These are phyloP conservation scores for Pluteus cervinus DNA, from an alignment of 768 basidiomycete species.

Conservation along the genomic window DNA sequence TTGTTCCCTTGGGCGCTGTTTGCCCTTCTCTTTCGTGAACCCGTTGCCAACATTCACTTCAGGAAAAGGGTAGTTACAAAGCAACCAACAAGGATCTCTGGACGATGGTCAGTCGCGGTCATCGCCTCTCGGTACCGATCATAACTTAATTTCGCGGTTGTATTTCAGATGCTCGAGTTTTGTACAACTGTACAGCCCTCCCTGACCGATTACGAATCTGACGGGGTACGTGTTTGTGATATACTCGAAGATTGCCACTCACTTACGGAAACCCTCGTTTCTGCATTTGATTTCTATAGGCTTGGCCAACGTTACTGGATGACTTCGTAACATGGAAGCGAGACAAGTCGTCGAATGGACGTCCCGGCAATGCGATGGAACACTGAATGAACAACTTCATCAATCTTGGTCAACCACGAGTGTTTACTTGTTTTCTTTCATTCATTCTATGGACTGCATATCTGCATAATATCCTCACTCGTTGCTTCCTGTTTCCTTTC, in stretches of 20 bases:
- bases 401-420: not conserved
- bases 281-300: slow-evolving; percentile 36
- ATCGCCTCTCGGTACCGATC: not conserved
- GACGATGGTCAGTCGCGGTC: slow-evolving; percentile 66
- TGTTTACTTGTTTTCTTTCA: too few relatives aligned
- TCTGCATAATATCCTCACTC: too few relatives aligned
- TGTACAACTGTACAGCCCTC: slow-evolving; percentile 53
- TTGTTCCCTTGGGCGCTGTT: not conserved
- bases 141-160: slow-evolving; percentile 5
- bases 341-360: slow-evolving; percentile 11
- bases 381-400: slow-evolving; percentile 5
- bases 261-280: not conserved
- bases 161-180: slow-evolving; percentile 66
- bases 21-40: slow-evolving; percentile 3
- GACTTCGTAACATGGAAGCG: slow-evolving; percentile 73
- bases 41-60: slow-evolving; percentile 15
- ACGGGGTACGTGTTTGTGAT: slow-evolving; percentile 48
- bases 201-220: slow-evolving; percentile 65
- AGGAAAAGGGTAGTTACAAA: slow-evolving; percentile 59
- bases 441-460: too few relatives aligned
- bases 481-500: too few relatives aligned
- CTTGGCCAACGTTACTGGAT: slow-evolving; percentile 80
- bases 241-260: slow-evolving; percentile 5
- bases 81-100: slow-evolving; percentile 82
- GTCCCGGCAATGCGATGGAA: slow-evolving; percentile 4